Conservation (phyloP, 2,329 filamentous ascomycete species). For the Arthrobotrys conoides region DNA sequence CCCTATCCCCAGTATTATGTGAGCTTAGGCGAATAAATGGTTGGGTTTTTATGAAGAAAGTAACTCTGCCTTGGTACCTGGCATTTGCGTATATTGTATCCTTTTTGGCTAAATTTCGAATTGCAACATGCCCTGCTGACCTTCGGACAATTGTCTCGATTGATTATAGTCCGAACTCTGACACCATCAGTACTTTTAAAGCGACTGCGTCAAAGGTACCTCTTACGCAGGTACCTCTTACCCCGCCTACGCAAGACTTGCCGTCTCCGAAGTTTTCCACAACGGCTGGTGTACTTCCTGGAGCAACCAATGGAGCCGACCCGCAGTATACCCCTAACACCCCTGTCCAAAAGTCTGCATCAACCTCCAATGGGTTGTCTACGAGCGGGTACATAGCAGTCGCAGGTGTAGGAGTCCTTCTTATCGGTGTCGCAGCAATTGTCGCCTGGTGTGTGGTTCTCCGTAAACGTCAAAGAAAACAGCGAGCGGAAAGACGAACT, state of each 20-base stretch:
- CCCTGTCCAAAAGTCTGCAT: conserved; percentile 14
- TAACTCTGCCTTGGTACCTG: conserved; percentile 35
- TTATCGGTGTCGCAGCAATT: conserved; percentile 41
- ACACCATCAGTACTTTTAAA: conserved; percentile 50
- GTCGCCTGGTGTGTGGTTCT: conserved; percentile 39
- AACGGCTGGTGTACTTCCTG: conserved; percentile 23
- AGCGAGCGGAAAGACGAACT: conserved; percentile 24
- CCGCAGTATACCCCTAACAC: conserved; percentile 38
- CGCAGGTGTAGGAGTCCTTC: conserved; percentile 44
- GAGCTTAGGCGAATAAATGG: conserved; percentile 30
- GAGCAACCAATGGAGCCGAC: conserved; percentile 21
- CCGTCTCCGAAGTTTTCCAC: conserved; percentile 53
- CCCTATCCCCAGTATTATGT: background rate
- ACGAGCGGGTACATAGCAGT: conserved; percentile 58
- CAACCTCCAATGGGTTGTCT: conserved; percentile 31
- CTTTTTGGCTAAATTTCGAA: conserved; percentile 54
- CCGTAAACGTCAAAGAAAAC: conserved; percentile 32
- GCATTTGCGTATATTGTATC: conserved; percentile 50
- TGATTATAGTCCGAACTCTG: conserved; percentile 42
- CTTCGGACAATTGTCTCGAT: conserved; percentile 21
- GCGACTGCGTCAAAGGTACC: conserved; percentile 48
- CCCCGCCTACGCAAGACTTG: conserved; percentile 47
- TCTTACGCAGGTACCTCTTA: conserved; percentile 44
- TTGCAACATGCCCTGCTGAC: conserved; percentile 45
- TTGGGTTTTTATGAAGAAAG: conserved; percentile 9